Evolutionary conservation across 148 eudicot species (phyloP), one percentile per base, ranked within the genome.

Genomic region (Nyssa sinensis): DNA sequence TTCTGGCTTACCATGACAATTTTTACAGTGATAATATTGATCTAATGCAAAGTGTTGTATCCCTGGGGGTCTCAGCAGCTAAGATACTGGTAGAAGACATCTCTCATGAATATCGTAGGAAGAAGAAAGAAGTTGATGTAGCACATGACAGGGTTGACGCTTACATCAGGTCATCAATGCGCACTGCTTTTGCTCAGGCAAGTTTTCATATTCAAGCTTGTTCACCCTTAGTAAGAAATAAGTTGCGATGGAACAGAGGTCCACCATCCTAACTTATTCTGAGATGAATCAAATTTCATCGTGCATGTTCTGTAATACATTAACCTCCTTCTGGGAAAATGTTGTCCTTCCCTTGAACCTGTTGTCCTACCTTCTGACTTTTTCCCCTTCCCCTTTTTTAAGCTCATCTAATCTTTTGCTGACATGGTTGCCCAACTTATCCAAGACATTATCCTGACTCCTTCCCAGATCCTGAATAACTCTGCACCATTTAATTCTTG

Each of bases 161-260:
- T 69, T 92, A 88, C 73, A 85, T 95, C 79, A 89, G 98, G 82
- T 92, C 97, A 27, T 95, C 97, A 16, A 61, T 92, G 33, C 81
- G 85, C 47, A 76, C 76, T 83, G 93, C 88, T 79, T 88, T 85
- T 75, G 85, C 85, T 75, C 89, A 91, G 96, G 96, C 88, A 79
- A 77, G 84, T 78, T 57, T 59, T 59, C 58, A 7, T 35, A 17
- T 11, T 66, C 39, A 14, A 25, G 19, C 25, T 39, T 65, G 59
- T 17, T 55, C 9, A 3, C 59, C 59, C 25, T 55, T 17, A 55
- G 6, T 21, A 5, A 17, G 3, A 19, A 55, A 4, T 55, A 55
- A 55, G 25, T 17, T 5, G 6, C 21, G 19, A 21, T 55, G 24
- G 19, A 55, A 55, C 57, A 17, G 23, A 51, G 58, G 3, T 51